Evolutionary conservation across 495 filamentous ascomycete genomes (phyloP), one percentile per base, ranked within the genome.

Genomic region (Tetracladium marchalianum): DNA sequence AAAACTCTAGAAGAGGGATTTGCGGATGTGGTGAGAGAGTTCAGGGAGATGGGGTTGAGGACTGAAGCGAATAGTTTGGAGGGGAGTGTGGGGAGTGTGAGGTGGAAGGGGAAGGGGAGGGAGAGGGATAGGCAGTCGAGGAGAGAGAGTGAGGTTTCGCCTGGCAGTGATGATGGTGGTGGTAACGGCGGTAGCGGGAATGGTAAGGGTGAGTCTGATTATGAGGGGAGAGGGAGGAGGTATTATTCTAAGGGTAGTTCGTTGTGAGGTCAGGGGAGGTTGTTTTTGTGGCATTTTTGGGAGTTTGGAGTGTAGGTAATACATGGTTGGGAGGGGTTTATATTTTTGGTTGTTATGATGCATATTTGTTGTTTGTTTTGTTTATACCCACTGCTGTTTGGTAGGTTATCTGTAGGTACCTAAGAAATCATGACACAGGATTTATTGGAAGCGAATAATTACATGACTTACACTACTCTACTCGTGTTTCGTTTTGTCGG

Each of bases 1-100:
- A 89, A 88, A 52, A 84, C 82, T 27, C 75, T 97, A 7, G 89
- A 97, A 61, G 86, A 90, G 60, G 73, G 80, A 27, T 84, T 97
- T 57, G 76, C 81, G 1, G 86, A 93, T 46, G 78, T 95, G 18
- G 73, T 92, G 44, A 84, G 80, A 45, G 90, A 95, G 65, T 81
- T 93, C 51, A 83, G 84, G 55, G 81, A 80, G 13, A 60, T 81
- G 62, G 22, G 22, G 7, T 27, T 27, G 22, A 60, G 73, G n/a
- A 59, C 56, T 6, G 49, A 53, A 5, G 51, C 52, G 35, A 49
- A 53, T 43, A 46, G 48, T 36, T 34, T 51, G 15, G 38, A 37
- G 43, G 32, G 43, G 42, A 36, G 57, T 53, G 49, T 39, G 48
- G 24, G 35, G 58, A 55, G 37, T 13, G 32, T 6, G 53, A 41